Base-by-base conservation (phyloP, 805 yeast genomes). In the Nakazawaea peltata region DNA sequence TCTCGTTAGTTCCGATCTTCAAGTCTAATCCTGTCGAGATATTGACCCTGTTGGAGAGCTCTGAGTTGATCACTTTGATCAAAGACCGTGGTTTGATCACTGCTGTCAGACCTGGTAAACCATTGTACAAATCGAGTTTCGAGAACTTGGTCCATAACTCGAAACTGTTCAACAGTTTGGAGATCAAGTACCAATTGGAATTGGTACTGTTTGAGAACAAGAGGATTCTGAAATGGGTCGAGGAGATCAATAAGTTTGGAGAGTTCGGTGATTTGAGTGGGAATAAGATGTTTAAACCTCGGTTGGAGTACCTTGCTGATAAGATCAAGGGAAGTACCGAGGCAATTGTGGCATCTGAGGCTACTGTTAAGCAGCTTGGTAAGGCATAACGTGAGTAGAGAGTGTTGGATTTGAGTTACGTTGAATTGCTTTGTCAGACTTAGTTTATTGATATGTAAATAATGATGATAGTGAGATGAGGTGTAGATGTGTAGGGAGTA, bases 91-190 rank as follows among this genome's bases (percentile, higher is more conserved):
- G 97, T 13, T 70, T 85, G 19, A 57, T 84, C 15, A 61, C 65
- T 30, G 69, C 70, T 5, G 71, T 92, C 14, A 56, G 60, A 15
- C 85, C 95, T 1, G 94, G 95, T 0, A 78, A 87, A 47, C 97
- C 98, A 2, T 60, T 92, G 16, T 87, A 65, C 54, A 68, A 70
- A 39, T 83, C 88, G 0, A 95, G 97, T 0, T 92, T 90, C 59
- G 48, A 64, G 38, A 70, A 71, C 40, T 63, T 92, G 50, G 68
- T 77, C 3, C 44, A 63, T 2, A 88, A 87, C 50, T 48, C 61
- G 12, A 64, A 67, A 13, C 57, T 82, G 5, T 70, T 65, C 37
- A 73, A 73, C 17, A 64, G 74, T 10, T 67, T 84, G 53, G 94
- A 86, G 52, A 65, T 79, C 2, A 67, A 73, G 17, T 76, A 78